Conservation (phyloP, 495 filamentous ascomycete genomes). For the Penicillium dipodomyicola region DNA sequence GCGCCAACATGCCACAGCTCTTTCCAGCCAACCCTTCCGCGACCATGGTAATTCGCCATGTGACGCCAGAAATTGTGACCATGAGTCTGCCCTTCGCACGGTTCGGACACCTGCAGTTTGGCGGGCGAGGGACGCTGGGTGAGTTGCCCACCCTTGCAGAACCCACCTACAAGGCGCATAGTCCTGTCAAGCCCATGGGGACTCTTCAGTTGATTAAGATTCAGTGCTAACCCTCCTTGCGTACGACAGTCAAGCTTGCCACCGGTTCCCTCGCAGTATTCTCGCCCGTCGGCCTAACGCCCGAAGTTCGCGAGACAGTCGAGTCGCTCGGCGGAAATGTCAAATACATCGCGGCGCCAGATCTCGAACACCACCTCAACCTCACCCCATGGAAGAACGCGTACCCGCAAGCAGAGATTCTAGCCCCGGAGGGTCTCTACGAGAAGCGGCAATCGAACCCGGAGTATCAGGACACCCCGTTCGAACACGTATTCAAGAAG, state of each 20-base stretch:
- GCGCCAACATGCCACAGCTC: constrained; percentile 36
- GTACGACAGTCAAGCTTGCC: constrained; percentile 64
- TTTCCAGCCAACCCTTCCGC: constrained; percentile 65
- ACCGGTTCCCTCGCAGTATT: constrained; percentile 83
- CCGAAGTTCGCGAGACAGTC: constrained; percentile 68
- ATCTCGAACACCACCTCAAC: constrained; percentile 93
- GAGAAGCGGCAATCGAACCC: constrained; percentile 72
- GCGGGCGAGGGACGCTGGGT: constrained; percentile 86
- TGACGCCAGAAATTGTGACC: constrained; percentile 77
- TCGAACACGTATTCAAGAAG: constrained; percentile 64
- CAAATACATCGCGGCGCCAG: constrained; percentile 79
- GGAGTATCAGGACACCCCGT: constrained; percentile 66
- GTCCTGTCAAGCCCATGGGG: not conserved
- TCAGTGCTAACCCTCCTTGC: constrained; percentile 16
- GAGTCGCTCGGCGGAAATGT: constrained; percentile 66
- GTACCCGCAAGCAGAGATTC: constrained; percentile 72
- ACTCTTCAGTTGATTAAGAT: not conserved
- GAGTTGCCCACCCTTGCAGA: constrained; percentile 25
- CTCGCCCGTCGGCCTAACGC: constrained; percentile 81
- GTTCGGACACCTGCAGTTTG: constrained; percentile 76
- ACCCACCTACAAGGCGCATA: constrained; percentile 12
- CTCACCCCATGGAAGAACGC: constrained; percentile 76
- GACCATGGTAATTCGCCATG: constrained; percentile 81
- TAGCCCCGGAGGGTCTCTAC: constrained; percentile 80
- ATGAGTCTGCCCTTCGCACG: constrained; percentile 82